Base-by-base conservation (phyloP, 257 asterid genomes). In the Nicotiana benthamiana region DNA sequence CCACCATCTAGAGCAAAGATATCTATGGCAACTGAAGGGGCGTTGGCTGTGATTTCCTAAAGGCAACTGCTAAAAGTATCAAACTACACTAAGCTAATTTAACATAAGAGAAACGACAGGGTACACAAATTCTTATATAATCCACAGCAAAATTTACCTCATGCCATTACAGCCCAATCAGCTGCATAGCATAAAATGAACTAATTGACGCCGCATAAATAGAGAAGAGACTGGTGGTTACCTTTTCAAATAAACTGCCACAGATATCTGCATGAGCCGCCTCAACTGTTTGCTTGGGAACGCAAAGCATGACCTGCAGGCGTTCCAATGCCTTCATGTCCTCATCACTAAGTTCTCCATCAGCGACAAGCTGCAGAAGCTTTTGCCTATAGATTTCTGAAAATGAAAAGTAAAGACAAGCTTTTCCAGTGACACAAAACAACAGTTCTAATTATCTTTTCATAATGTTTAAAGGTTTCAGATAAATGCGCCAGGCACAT, bases 181-280 rank as follows among this genome's bases (percentile, higher is more conserved):
- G 79, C 61, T 24, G 43, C 61, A 48, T 74, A 74, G 20, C 59
- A 72, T 74, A 74, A 48, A 74, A 22, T 51, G 68, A 51, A 11
- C 67, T 59, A 24, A 77, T 20, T 15, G 24, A 59, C 52, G 13
- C 70, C 34, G 32, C 13, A 32, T 62, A 70, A 9, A 46, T 10
- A 48, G 63, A 54, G n/a, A 28, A 68, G 67, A 63, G 6, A 79
- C 65, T 26, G 13, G 26, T 7, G 17, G 18, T 57, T 83, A 95
- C 98, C 98, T 94, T 96, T 86, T 96, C 98, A 85, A 96, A 96
- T 87, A 92, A 87, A 82, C 90, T 86, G 80, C 99, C 99, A 82
- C 99, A 96, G 62, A 96, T 94, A 86, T 91, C 97, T 70, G 94
- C 92, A 81, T 96, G 97, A 80, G 92, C 96, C 77, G 92, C 89